These are phyloP conservation scores for Dianthus caryophyllus DNA, from an alignment of 148 eudicot genomes.

Conservation along the genomic window DNA sequence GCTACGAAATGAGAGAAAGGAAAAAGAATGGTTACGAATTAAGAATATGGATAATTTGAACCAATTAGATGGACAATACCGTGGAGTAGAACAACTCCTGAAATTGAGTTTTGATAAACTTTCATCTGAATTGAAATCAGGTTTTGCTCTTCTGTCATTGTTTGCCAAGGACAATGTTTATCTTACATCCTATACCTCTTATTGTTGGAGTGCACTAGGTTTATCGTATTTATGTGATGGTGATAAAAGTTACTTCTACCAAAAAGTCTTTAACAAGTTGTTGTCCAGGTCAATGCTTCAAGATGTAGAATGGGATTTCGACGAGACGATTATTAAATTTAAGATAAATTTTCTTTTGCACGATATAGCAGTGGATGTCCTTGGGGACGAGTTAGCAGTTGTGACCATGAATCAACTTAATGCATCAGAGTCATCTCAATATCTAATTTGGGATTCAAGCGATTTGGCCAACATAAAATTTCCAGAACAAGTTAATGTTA, in stretches of 20 bases:
- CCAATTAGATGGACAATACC: neutral
- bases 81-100: slow-evolving; percentile 5
- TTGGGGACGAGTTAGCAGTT: slow-evolving; percentile 29
- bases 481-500: slow-evolving; percentile 22
- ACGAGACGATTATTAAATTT: slow-evolving; percentile 13
- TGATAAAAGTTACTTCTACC: no score
- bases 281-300: slow-evolving; percentile 41
- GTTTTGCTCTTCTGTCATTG: slow-evolving; percentile 16
- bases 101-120: slow-evolving; percentile 24
- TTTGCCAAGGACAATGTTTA: neutral
- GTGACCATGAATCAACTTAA: slow-evolving; percentile 11
- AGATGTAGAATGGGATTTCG: slow-evolving; percentile 23
- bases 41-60: no score
- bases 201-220: slow-evolving; percentile 25
- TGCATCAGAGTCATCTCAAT: slow-evolving; percentile 23
- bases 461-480: neutral
- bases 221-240: neutral
- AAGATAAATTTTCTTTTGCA: slow-evolving; percentile 45
- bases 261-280: slow-evolving; percentile 2
- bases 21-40: slow-evolving; percentile 21
- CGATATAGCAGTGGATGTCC: slow-evolving; percentile 37
- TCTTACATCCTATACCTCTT: neutral
- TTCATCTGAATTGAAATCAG: slow-evolving; percentile 20
- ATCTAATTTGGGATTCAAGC: slow-evolving; percentile 21
- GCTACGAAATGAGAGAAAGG: slow-evolving; percentile 13